Conservation (phyloP, 352 stramenopile species). For the Globisporangium acanthophoron region DNA sequence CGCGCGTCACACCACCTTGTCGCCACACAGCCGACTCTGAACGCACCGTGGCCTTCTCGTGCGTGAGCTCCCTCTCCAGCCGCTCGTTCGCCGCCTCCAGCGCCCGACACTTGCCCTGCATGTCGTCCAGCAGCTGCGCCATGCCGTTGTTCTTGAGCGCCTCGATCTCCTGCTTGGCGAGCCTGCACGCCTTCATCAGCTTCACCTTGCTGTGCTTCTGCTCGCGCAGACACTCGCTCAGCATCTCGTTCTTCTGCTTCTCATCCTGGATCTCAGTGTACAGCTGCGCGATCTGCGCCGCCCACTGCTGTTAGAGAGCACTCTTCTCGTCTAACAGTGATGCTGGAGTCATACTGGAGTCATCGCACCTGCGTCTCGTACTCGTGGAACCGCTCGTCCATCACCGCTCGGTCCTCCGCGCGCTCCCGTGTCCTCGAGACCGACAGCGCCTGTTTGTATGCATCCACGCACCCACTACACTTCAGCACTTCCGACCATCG, state of each 20-base stretch:
- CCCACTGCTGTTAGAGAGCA: too few species aligned
- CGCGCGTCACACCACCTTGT: too few species aligned
- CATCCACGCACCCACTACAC: background rate
- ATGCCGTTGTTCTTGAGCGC: constrained; percentile 53
- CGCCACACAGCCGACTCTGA: background rate
- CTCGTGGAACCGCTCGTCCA: constrained; percentile 54
- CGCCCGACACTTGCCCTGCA: constrained; percentile 43
- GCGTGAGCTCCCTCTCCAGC: constrained; percentile 29
- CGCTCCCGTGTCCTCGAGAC: constrained; percentile 32
- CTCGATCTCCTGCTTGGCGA: constrained; percentile 55
- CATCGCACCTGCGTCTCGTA: constrained; percentile 57
- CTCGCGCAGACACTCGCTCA: constrained; percentile 55
- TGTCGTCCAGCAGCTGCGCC: constrained; percentile 59
- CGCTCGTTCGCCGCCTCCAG: constrained; percentile 46
- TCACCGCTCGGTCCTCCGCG: constrained; percentile 17
- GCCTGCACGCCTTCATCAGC: constrained; percentile 69
- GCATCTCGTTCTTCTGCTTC: constrained; percentile 65
- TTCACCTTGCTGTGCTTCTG: constrained; percentile 69
- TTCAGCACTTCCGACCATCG: background rate
- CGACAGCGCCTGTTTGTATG: constrained; percentile 22
- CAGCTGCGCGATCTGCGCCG: constrained; percentile 41
- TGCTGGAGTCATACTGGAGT: background rate
- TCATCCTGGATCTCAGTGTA: constrained; percentile 70
- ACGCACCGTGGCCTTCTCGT: constrained; percentile 31
- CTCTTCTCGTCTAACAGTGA: background rate